These are phyloP conservation scores for Penicillium roqueforti DNA, from an alignment of 495 filamentous ascomycete genomes.

Conservation along the genomic window DNA sequence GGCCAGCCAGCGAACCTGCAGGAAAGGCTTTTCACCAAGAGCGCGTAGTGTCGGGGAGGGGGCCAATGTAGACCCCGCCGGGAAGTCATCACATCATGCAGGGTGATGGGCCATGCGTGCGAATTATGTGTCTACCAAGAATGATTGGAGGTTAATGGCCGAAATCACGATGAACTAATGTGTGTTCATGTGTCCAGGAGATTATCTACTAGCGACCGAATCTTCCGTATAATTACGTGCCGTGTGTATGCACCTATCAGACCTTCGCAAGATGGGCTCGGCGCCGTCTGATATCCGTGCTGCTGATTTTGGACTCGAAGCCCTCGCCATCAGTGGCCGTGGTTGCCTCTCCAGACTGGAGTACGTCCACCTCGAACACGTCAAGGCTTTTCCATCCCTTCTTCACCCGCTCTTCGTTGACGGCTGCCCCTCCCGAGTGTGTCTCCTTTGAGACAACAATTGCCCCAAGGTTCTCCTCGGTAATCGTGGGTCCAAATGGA, in stretches of 20 bases:
- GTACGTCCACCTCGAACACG: conserved; percentile 88
- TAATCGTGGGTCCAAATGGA: conserved; percentile 87
- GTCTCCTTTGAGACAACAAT: conserved; percentile 91
- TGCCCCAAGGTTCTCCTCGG: conserved; percentile 70
- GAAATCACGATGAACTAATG: conserved; percentile 17
- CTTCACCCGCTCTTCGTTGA: conserved; percentile 74
- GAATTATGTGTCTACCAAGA: conserved; percentile 8
- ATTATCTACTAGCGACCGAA: conserved; percentile 12
- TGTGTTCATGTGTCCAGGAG: background rate
- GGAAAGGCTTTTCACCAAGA: conserved; percentile 16
- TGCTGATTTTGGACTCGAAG: conserved; percentile 86
- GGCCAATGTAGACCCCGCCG: conserved; percentile 26
- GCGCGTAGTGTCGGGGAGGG: conserved; percentile 15
- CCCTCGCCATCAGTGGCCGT: conserved; percentile 41
- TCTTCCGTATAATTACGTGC: conserved; percentile 6
- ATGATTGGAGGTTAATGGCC: conserved; percentile 23
- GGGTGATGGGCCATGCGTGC: conserved; percentile 23
- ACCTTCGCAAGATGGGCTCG: conserved; percentile 40
- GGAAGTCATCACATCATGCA: conserved; percentile 30
- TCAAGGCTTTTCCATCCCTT: conserved; percentile 73
- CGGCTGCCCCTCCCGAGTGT: conserved; percentile 70
- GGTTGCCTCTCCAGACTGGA: conserved; percentile 58
- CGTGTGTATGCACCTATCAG: conserved; percentile 9
- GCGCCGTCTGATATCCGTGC: conserved; percentile 63
- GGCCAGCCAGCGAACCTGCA: conserved; percentile 42